Conservation (phyloP, 2,329 filamentous ascomycete species). For the Pestalotiopsis sp. region DNA sequence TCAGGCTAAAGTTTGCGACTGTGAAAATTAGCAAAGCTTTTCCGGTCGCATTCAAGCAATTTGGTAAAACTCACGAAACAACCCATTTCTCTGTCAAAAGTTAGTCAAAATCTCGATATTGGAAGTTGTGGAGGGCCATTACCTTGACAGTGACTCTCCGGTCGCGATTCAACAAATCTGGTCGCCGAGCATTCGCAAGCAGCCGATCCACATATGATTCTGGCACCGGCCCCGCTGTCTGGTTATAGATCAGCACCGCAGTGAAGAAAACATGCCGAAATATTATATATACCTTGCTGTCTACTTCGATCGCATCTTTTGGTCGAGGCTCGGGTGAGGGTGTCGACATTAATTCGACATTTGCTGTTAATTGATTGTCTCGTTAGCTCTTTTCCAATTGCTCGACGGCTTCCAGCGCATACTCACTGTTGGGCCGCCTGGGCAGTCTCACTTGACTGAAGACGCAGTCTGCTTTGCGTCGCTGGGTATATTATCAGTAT, state of each 20-base stretch:
- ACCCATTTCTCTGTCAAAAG: conserved; percentile 16
- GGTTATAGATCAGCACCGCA: neutral
- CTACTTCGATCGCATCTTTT: neutral
- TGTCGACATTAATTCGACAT: conserved; percentile 10
- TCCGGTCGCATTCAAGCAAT: neutral
- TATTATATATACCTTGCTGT: neutral
- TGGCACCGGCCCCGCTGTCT: conserved; percentile 21
- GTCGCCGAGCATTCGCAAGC: conserved; percentile 20
- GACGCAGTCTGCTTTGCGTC: conserved; percentile 18
- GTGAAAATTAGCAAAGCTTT: neutral
- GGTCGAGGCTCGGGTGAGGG: conserved; percentile 2
- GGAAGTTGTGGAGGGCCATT: neutral
- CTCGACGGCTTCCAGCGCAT: neutral
- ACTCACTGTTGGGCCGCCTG: conserved; percentile 25
- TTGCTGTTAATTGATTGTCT: conserved; percentile 6
- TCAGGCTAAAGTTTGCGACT: conserved; percentile 30
- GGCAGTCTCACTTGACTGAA: conserved; percentile 18
- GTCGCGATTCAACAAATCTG: conserved; percentile 14
- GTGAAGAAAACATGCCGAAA: neutral
- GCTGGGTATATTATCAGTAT: conserved; percentile 13
- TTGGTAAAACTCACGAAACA: neutral
- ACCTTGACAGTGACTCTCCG: conserved; percentile 28
- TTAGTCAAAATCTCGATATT: neutral
- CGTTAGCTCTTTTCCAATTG: neutral
- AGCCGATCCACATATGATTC: conserved; percentile 31